Conservation (phyloP, 192 early-diverging fungal species). For the Funneliformis mosseae region DNA sequence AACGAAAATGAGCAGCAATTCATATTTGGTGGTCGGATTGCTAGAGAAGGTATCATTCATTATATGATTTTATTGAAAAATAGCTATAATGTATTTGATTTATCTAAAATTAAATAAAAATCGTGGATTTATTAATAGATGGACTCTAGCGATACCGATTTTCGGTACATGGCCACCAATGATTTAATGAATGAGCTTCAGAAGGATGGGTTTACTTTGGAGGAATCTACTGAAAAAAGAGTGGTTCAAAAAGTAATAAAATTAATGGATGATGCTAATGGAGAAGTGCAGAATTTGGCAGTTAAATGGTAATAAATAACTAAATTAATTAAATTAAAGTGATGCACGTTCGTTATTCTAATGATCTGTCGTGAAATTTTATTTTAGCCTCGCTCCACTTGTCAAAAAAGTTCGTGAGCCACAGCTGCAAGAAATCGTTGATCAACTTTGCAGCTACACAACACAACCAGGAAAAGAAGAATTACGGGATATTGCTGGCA, state of each 20-base stretch:
- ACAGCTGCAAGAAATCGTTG: constrained; percentile 68
- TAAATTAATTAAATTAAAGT: not conserved
- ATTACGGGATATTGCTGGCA: constrained; percentile 80
- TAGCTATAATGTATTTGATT: constrained; percentile 4
- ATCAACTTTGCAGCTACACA: constrained; percentile 65
- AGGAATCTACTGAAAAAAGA: constrained; percentile 66
- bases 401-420: constrained; percentile 72
- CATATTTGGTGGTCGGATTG: constrained; percentile 1
- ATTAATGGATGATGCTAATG: constrained; percentile 79
- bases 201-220: constrained; percentile 57
- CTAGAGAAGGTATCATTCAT: constrained; percentile 15
- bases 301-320: constrained; percentile 59
- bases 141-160: constrained; percentile 72
- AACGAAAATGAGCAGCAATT: not conserved
- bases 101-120: not conserved
- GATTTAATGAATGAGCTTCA: constrained; percentile 78
- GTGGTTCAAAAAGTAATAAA: constrained; percentile 54
- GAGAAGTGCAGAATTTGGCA: constrained; percentile 83
- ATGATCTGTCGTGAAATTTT: not conserved
- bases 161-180: constrained; percentile 83
- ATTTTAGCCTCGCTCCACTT: constrained; percentile 71
- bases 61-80: not conserved
- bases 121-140: constrained; percentile 43
- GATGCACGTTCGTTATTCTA: not conserved
- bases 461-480: constrained; percentile 63